A percentile compares a stretch with the other conserved stretches of the same genome.
These are phyloP conservation scores for Euphrasia arctica DNA, from an alignment of 305 asterid genomes.

Conservation along the genomic window DNA sequence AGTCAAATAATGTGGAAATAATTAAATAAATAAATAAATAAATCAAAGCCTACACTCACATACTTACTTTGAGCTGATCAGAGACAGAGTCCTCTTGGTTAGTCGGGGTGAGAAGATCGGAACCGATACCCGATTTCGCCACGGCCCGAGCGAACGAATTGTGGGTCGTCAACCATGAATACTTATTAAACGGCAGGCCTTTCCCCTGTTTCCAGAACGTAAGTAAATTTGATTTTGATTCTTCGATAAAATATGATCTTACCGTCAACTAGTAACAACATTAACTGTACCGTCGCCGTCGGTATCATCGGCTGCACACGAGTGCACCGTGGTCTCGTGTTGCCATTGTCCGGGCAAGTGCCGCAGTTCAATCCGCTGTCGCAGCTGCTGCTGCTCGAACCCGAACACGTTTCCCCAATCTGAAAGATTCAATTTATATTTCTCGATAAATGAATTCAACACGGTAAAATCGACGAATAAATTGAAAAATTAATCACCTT, in stretches of 20 bases:
- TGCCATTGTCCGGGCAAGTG: constrained; percentile 59
- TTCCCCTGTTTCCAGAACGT: constrained; percentile 46
- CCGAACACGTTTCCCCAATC: constrained; percentile 82
- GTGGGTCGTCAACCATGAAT: constrained; percentile 97
- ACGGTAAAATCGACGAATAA: neutral
- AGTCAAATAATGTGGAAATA: neutral
- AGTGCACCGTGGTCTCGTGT: constrained; percentile 70
- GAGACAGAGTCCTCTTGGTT: constrained; percentile 84
- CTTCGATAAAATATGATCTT: too few relatives aligned
- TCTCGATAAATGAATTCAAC: neutral
- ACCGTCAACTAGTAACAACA: too few relatives aligned
- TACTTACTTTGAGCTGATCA: constrained; percentile 63
- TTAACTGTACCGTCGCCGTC: constrained; percentile 43
- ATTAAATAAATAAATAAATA: neutral
- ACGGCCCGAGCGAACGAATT: constrained; percentile 76
- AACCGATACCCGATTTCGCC: constrained; percentile 60
- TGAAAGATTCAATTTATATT: constrained; percentile 19
- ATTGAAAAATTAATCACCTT: constrained; percentile 29
- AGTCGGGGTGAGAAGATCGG: constrained; percentile 65
- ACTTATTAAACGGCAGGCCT: constrained; percentile 74
- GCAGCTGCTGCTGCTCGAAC: constrained; percentile 42
- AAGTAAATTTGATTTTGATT: neutral
- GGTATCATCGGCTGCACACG: constrained; percentile 62
- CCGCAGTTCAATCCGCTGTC: constrained; percentile 61
- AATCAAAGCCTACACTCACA: neutral